phyloP scores from a whole-genome alignment of 139 green algal species.

The Picochlorum costavermella region DNA sequence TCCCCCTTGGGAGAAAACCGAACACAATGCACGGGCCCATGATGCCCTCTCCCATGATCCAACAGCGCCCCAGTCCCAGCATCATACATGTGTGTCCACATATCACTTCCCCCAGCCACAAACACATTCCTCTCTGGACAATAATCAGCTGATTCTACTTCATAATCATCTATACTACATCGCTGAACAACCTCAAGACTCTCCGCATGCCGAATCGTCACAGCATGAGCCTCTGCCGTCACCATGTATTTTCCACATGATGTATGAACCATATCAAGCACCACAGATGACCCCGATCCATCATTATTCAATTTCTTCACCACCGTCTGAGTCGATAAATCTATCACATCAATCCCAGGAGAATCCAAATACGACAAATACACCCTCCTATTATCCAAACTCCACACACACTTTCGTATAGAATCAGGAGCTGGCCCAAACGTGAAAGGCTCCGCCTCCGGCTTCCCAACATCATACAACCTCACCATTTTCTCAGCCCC shows the following conservation, averaged over 20 bases:
- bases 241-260: slow-evolving; percentile 55
- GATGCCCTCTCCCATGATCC: slow-evolving; percentile 63
- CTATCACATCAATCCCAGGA: slow-evolving; percentile 58
- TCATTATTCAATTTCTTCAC: slow-evolving; percentile 59
- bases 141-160: slow-evolving; percentile 74
- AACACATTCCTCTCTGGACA: slow-evolving; percentile 52
- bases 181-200: slow-evolving; percentile 41
- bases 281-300: slow-evolving; percentile 18
- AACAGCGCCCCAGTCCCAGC: slow-evolving; percentile 66
- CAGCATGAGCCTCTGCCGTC: slow-evolving; percentile 66
- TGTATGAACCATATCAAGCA: slow-evolving; percentile 78
- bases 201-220: slow-evolving; percentile 68
- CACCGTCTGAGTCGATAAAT: slow-evolving; percentile 50
- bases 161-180: slow-evolving; percentile 33
- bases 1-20: slow-evolving; percentile 84
- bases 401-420: slow-evolving; percentile 61
- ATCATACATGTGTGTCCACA: slow-evolving; percentile 90
- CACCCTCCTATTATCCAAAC: slow-evolving; percentile 64
- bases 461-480: slow-evolving; percentile 75
- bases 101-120: slow-evolving; percentile 85
- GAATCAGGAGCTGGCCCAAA: slow-evolving; percentile 13
- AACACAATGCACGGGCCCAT: slow-evolving; percentile 92
- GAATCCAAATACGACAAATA: slow-evolving; percentile 50
- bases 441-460: slow-evolving; percentile 49
- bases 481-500: slow-evolving; percentile 84